Conservation (phyloP, 495 filamentous ascomycete genomes). For the Gamarada debralockiae region DNA sequence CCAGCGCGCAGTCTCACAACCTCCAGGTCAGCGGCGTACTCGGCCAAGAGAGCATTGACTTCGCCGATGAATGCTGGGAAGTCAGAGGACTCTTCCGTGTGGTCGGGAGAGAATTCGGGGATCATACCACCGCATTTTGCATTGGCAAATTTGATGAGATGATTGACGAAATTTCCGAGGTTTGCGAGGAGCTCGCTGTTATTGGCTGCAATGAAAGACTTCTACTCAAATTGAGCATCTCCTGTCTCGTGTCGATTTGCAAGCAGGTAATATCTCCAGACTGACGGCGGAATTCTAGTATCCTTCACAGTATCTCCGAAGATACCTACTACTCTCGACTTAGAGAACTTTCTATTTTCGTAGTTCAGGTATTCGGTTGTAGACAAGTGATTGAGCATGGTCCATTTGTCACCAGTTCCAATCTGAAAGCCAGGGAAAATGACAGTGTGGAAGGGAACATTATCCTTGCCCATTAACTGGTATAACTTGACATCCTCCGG, state of each 20-base stretch:
- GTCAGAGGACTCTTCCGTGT: slow-evolving; percentile 48
- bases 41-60: slow-evolving; percentile 57
- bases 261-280: slow-evolving; percentile 93
- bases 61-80: slow-evolving; percentile 40
- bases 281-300: slow-evolving; percentile 79
- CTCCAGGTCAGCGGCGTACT: slow-evolving; percentile 72
- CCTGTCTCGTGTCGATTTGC: slow-evolving; percentile 84
- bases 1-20: slow-evolving; percentile 72
- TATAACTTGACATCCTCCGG: slow-evolving; percentile 85
- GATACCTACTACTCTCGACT: slow-evolving; percentile 83
- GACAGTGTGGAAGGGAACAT: slow-evolving; percentile 87
- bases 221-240: slow-evolving; percentile 89
- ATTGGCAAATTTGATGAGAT: slow-evolving; percentile 86
- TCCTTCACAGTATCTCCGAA: slow-evolving; percentile 87
- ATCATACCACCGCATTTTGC: slow-evolving; percentile 66
- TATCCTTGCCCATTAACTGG: slow-evolving; percentile 99
- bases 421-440: slow-evolving; percentile 89
- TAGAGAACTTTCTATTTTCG: slow-evolving; percentile 93
- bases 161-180: slow-evolving; percentile 91
- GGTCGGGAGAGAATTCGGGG: slow-evolving; percentile 58
- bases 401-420: slow-evolving; percentile 84
- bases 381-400: slow-evolving; percentile 81
- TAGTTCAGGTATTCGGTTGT: slow-evolving; percentile 97
- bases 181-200: slow-evolving; percentile 90
- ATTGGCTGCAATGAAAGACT: slow-evolving; percentile 76